These are phyloP conservation scores for Ceriops zippeliana DNA, from an alignment of 345 rosid species.

Conservation along the genomic window DNA sequence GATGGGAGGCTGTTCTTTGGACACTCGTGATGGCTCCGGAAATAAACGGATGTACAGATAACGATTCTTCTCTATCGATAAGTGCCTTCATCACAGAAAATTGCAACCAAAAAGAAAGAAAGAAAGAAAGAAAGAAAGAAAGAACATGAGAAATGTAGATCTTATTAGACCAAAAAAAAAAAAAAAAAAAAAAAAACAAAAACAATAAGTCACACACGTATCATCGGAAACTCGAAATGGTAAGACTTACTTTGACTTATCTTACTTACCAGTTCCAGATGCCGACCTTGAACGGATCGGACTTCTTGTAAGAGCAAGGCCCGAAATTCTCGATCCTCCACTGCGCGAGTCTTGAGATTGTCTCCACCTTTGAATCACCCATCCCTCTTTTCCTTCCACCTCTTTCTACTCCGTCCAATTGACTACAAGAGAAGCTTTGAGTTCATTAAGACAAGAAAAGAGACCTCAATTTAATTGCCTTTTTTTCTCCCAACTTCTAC, in stretches of 20 bases:
- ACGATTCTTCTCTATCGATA: slow-evolving; percentile 83
- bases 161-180: not conserved
- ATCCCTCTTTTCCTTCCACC: slow-evolving; percentile 15
- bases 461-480: no score
- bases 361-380: slow-evolving; percentile 84
- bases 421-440: no score
- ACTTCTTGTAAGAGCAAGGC: slow-evolving; percentile 67
- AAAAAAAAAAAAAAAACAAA: not conserved
- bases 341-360: slow-evolving; percentile 84
- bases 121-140: no score
- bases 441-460: no score
- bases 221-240: not conserved
- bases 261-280: slow-evolving; percentile 80
- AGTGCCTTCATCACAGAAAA: slow-evolving; percentile 45
- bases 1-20: slow-evolving; percentile 78
- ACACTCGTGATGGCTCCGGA: slow-evolving; percentile 63
- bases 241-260: not conserved
- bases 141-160: not conserved
- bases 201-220: not conserved
- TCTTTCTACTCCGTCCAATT: no score
- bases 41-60: slow-evolving; percentile 63
- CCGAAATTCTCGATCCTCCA: slow-evolving; percentile 89
- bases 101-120: not conserved
- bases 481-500: no score
- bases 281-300: slow-evolving; percentile 88